Percentiles rank a stretch among this genome's conserved stretches.
Conservation (phyloP, 148 eudicot genomes). For the Salicornia ramosissima region DNA sequence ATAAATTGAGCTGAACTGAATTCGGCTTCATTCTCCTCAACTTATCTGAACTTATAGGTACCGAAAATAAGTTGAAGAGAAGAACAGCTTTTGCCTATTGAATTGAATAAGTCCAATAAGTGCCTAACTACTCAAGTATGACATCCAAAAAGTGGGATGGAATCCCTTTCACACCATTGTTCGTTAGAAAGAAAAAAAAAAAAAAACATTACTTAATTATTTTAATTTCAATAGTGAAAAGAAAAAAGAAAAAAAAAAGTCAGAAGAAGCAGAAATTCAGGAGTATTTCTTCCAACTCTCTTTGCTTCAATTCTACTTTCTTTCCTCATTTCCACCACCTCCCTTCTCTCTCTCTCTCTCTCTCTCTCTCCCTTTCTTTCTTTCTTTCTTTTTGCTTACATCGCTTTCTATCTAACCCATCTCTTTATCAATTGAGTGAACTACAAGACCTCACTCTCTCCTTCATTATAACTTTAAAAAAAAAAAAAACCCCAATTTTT, state of each 20-base stretch:
- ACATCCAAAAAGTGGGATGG: too few species aligned
- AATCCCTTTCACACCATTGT: too few species aligned
- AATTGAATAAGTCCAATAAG: too few species aligned
- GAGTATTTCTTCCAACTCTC: constrained; percentile 20
- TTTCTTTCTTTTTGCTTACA: neutral
- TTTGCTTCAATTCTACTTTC: constrained; percentile 31
- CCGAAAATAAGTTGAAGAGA: too few species aligned
- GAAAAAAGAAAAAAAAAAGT: constrained; percentile 2
- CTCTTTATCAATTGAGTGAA: constrained; percentile 35
- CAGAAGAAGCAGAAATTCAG: neutral
- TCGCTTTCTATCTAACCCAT: constrained; percentile 23
- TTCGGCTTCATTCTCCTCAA: too few species aligned
- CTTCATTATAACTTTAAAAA: neutral
- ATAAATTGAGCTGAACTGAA: too few species aligned
- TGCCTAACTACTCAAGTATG: too few species aligned
- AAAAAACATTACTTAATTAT: neutral
- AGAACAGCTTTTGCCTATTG: too few species aligned
- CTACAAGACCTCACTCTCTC: constrained; percentile 26
- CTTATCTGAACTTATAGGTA: too few species aligned
- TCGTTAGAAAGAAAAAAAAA: too few species aligned
- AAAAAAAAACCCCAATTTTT: neutral
- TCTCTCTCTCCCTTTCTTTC: neutral
- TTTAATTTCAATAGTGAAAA: neutral
- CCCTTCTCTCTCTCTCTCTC: constrained; percentile 2
- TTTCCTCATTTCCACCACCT: constrained; percentile 25